A percentile compares a stretch with the other conserved stretches of the same genome.
These are phyloP conservation scores for Alternaria sp. DNA, from an alignment of 2,329 filamentous ascomycete genomes.

Conservation along the genomic window DNA sequence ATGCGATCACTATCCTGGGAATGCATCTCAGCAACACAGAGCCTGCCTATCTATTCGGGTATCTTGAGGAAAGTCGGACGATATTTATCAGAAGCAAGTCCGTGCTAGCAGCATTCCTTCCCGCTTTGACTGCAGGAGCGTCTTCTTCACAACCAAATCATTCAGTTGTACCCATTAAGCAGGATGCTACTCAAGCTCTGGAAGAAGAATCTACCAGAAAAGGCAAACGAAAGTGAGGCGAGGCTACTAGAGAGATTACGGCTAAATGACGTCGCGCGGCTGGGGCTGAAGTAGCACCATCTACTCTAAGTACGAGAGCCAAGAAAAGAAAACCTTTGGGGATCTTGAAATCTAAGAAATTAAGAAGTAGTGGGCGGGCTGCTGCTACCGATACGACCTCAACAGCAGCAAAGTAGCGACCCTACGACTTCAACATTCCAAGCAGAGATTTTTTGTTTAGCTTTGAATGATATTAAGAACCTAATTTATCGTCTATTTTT, in stretches of 20 bases:
- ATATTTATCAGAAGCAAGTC: constrained; percentile 12
- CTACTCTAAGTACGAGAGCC: not conserved
- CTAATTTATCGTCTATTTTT: not conserved
- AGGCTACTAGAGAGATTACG: not conserved
- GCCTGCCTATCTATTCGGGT: constrained; percentile 12
- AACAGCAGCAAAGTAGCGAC: not conserved
- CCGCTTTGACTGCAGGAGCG: constrained; percentile 6
- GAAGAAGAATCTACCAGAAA: constrained; percentile 7
- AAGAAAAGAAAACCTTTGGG: constrained; percentile 1
- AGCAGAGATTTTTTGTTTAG: not conserved
- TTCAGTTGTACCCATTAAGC: not conserved
- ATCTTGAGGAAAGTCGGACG: constrained; percentile 10
- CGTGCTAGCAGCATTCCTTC: constrained; percentile 9
- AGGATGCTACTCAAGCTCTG: constrained; percentile 5
- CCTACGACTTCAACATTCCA: not conserved
- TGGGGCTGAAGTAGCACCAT: not conserved
- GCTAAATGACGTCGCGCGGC: not conserved
- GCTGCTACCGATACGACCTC: not conserved
- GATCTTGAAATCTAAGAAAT: not conserved
- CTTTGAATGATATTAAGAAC: not conserved
- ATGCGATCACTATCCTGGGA: constrained; percentile 16
- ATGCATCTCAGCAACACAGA: constrained; percentile 12
- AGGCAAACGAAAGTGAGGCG: constrained; percentile 9
- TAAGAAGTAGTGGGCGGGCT: not conserved
- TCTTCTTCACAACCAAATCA: constrained; percentile 11